Evolutionary conservation across 2,329 filamentous ascomycete species (phyloP).

Genomic region (Pseudogymnoascus sp.): DNA sequence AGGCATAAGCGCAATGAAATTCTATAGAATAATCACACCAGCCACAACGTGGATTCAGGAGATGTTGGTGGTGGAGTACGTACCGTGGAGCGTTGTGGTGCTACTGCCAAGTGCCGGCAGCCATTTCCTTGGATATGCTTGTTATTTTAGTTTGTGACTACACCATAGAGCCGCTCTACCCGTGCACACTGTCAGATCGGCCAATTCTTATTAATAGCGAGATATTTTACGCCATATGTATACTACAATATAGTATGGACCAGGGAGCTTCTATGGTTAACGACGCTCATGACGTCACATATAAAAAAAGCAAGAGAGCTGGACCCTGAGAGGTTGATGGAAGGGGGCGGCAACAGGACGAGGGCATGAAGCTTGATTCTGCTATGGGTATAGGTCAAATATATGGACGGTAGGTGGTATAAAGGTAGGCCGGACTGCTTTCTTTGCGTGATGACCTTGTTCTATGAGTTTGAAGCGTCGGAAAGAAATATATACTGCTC

Average conservation of each 20-base stretch:
- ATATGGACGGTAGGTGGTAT: not conserved
- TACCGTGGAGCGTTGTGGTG: not conserved
- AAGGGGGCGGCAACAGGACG: not conserved
- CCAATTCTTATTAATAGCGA: not conserved
- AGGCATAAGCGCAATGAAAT: not conserved
- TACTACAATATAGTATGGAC: not conserved
- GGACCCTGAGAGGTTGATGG: not conserved
- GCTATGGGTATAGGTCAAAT: not conserved
- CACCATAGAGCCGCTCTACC: not conserved
- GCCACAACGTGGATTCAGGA: not conserved
- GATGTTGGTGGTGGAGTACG: not conserved
- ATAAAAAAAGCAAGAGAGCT: not conserved
- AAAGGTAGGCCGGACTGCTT: not conserved
- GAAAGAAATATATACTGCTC: not conserved
- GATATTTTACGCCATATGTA: not conserved
- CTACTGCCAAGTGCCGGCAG: not conserved
- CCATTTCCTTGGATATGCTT: slow-evolving; percentile 1
- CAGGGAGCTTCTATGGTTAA: not conserved
- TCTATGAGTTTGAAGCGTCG: not conserved
- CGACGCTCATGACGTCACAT: not conserved
- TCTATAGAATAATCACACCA: not conserved
- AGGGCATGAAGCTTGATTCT: not conserved
- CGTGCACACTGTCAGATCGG: not conserved
- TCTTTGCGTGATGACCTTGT: not conserved
- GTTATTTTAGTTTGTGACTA: not conserved